Percentiles rank a stretch among this genome's conserved stretches.
These are phyloP conservation scores for Calonectria ilicicola DNA, from an alignment of 2,329 filamentous ascomycete species.

Conservation along the genomic window DNA sequence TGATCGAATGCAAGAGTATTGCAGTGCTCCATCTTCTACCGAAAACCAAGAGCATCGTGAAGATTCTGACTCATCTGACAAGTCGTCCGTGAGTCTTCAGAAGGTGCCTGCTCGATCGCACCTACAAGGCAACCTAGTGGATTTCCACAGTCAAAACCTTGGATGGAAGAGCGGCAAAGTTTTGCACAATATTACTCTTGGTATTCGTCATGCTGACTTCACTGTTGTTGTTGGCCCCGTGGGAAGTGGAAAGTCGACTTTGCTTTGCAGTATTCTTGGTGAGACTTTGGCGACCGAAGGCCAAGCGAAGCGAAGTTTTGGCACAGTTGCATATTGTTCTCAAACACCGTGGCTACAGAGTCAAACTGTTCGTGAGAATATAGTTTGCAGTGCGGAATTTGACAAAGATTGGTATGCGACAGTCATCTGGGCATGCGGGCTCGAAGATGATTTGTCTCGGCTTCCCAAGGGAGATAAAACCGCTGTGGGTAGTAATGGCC, in stretches of 20 bases:
- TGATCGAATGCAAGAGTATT: not conserved
- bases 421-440: not conserved
- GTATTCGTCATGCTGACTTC: not conserved
- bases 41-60: not conserved
- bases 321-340: not conserved
- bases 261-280: not conserved
- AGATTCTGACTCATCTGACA: not conserved
- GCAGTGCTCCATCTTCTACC: not conserved
- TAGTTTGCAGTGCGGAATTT: not conserved
- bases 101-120: not conserved
- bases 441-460: not conserved
- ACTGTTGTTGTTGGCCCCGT: not conserved
- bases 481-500: not conserved
- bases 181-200: not conserved
- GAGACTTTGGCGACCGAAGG: not conserved
- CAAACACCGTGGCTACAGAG: not conserved
- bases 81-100: not conserved
- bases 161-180: not conserved
- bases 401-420: not conserved
- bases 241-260: not conserved
- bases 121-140: not conserved
- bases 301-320: not conserved
- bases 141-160: not conserved
- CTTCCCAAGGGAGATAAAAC: not conserved
- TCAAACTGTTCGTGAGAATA: not conserved